phyloP scores from a whole-genome alignment of 1,284 basidiomycete genomes.

The Moniliophthora roreri region DNA sequence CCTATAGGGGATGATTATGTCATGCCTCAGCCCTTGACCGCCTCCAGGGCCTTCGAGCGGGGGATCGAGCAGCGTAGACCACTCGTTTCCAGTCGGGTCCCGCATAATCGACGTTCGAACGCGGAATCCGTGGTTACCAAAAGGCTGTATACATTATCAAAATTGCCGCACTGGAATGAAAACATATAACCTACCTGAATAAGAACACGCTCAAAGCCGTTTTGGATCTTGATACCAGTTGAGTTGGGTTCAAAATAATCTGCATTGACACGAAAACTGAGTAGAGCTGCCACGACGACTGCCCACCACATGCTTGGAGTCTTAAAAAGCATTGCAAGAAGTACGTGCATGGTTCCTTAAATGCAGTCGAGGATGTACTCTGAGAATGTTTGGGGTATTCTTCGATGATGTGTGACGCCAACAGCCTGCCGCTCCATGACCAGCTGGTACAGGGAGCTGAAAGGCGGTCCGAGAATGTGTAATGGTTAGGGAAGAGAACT shows the following conservation, averaged over 20 bases:
- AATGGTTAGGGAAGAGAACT: too few species aligned
- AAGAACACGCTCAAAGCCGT: conserved; percentile 38
- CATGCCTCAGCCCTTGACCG: conserved; percentile 30
- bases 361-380: too few species aligned
- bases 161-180: background rate
- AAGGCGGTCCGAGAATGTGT: too few species aligned
- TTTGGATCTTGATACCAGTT: conserved; percentile 38
- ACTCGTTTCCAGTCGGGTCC: conserved; percentile 37
- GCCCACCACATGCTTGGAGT: background rate
- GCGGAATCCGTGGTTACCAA: conserved; percentile 37
- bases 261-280: conserved; percentile 2
- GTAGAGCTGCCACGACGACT: conserved; percentile 3
- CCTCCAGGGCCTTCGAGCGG: conserved; percentile 39
- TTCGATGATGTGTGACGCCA: too few species aligned
- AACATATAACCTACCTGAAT: conserved; percentile 30
- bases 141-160: conserved; percentile 28
- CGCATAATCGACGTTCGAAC: conserved; percentile 38
- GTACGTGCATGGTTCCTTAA: too few species aligned
- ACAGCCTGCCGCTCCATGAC: too few species aligned
- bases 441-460: too few species aligned
- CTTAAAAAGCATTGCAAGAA: background rate
- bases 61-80: conserved; percentile 37
- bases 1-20: conserved; percentile 30
- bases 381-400: too few species aligned
- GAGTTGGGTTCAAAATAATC: conserved; percentile 25